Evolutionary conservation across 176 grass and related monocot species (phyloP), one percentile per base, ranked within the genome.

Genomic region (Zizania latifolia): DNA sequence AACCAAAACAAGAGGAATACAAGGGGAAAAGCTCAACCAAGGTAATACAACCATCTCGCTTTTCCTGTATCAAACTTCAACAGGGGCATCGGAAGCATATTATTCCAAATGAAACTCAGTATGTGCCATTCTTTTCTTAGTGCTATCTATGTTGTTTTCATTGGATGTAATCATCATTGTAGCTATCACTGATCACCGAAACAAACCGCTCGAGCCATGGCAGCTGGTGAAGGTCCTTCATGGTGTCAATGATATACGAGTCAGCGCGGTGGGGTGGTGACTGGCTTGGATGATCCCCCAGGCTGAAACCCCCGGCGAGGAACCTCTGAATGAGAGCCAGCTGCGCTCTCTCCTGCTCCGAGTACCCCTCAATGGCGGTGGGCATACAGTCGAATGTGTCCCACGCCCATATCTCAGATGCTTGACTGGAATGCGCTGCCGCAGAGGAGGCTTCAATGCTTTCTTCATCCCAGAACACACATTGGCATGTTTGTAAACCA

Each of bases 191-290:
- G 62, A 95, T 99, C 39, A 99, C 96, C 15, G 96, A 99, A 70
- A 99, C 96, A 19, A 99, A 99, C 43, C 96, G 90, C 89, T 99
- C 96, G 0, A 99, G 96, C 96, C 96, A 99, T 7, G 96, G 96
- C 19, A 99, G 80, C 85, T 99, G 96, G 76, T 94, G 96, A 65
- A 99, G 91, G 65, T 99, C 96, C 85, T 92, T 99, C 87, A 99
- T 95, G 43, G 92, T 90, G 65, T 99, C 96, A 27, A 63, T 70
- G 0, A 94, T 67, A 28, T 95, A 92, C 0, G 96, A 86, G 58
- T 99, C 92, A 0, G 92, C 78, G 21, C 96, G 92, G 55, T 77
- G 84, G 19, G 91, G 91, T 5, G 86, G 92, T 1, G 89, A 80
- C 6, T 94, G 96, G 59, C 85, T 86, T 6, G 87, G 91, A 57